These are phyloP conservation scores for Salix udensis DNA, from an alignment of 345 rosid genomes.

Conservation along the genomic window DNA sequence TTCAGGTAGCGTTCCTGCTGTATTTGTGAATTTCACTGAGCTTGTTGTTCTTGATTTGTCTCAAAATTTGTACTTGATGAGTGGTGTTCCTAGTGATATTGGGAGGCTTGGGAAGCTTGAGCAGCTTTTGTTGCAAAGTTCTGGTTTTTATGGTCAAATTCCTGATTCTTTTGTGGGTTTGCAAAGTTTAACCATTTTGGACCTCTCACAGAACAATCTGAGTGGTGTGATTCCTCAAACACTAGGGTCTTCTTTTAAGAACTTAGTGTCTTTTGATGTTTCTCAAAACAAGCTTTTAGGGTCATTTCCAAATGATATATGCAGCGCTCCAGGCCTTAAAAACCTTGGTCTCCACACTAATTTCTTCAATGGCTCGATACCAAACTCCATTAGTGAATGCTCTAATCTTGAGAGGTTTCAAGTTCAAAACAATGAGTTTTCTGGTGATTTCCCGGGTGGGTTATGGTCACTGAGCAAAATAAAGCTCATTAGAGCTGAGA, in stretches of 20 bases:
- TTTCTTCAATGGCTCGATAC: slow-evolving; percentile 60
- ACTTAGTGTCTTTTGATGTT: slow-evolving; percentile 66
- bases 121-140: slow-evolving; percentile 64
- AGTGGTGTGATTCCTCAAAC: slow-evolving; percentile 55
- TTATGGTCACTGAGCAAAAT: slow-evolving; percentile 67
- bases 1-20: slow-evolving; percentile 34
- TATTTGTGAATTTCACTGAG: slow-evolving; percentile 62
- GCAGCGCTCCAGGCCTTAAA: slow-evolving; percentile 54
- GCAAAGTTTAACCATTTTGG: slow-evolving; percentile 51
- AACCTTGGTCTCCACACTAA: slow-evolving; percentile 69
- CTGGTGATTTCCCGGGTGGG: slow-evolving; percentile 69
- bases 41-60: slow-evolving; percentile 84
- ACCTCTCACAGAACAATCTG: slow-evolving; percentile 76
- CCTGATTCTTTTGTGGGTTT: slow-evolving; percentile 66
- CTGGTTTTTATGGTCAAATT: slow-evolving; percentile 71
- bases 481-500: slow-evolving; percentile 74
- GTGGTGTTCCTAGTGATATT: slow-evolving; percentile 64
- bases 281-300: slow-evolving; percentile 76
- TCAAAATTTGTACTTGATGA: slow-evolving; percentile 53
- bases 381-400: slow-evolving; percentile 54
- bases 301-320: slow-evolving; percentile 63
- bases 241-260: slow-evolving; percentile 56
- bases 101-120: slow-evolving; percentile 74
- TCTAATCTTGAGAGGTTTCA: slow-evolving; percentile 76
- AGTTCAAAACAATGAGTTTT: slow-evolving; percentile 74